These are phyloP conservation scores for Chaetomium sp. DNA, from an alignment of 2,329 filamentous ascomycete genomes.

Conservation along the genomic window DNA sequence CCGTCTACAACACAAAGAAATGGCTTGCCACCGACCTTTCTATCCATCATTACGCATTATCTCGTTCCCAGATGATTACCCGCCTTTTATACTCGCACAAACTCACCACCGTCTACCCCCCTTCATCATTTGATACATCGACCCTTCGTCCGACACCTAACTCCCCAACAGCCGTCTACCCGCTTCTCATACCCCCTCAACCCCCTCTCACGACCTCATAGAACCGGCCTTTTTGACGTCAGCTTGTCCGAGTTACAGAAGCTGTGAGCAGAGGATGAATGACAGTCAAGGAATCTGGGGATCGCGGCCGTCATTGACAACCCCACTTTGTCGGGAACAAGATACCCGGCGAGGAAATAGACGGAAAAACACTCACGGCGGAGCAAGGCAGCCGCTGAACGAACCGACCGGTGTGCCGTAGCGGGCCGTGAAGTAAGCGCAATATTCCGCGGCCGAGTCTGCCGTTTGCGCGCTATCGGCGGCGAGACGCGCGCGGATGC, in stretches of 20 bases:
- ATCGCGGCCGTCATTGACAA: no score
- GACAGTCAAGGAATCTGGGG: no score
- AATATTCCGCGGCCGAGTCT: neutral
- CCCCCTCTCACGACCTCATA: neutral
- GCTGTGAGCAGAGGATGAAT: neutral
- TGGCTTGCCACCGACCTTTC: neutral
- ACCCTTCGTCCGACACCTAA: neutral
- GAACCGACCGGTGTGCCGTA: slow-evolving; percentile 1
- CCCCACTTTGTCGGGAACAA: no score
- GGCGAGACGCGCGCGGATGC: slow-evolving; percentile 1
- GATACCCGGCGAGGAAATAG: neutral
- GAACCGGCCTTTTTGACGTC: neutral
- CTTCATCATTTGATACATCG: neutral
- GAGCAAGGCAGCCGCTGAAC: neutral
- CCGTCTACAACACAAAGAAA: neutral
- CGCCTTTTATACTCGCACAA: no score
- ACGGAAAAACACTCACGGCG: neutral
- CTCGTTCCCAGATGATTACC: neutral
- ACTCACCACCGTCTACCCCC: no score
- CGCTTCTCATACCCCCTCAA: no score
- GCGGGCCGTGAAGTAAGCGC: slow-evolving; percentile 11
- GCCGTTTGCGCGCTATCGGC: neutral
- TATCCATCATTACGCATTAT: neutral
- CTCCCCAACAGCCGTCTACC: neutral
- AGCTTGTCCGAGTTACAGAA: neutral